phyloP scores from a whole-genome alignment of 192 early-diverging fungal genomes.

The Entomortierella lignicola region DNA sequence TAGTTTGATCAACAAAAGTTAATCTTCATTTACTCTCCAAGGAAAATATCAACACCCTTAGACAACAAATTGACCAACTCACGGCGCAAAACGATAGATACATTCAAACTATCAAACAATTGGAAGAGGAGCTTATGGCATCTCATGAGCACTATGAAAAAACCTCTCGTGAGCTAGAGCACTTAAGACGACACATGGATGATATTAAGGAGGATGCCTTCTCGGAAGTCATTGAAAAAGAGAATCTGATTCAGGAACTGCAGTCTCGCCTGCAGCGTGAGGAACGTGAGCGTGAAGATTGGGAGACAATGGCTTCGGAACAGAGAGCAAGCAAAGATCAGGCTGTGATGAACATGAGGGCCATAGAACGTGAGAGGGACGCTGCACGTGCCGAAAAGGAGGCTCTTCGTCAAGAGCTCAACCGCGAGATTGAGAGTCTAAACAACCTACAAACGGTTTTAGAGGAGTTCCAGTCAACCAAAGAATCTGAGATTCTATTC shows the following conservation, averaged over 20 bases:
- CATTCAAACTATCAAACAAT: conserved; percentile 64
- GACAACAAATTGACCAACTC: conserved; percentile 66
- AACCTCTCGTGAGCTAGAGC: conserved; percentile 60
- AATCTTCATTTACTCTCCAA: too few relatives aligned
- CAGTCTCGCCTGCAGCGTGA: conserved; percentile 65
- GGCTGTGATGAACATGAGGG: conserved; percentile 58
- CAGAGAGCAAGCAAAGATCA: conserved; percentile 64
- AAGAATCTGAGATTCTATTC: conserved; percentile 67
- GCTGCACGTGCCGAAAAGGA: conserved; percentile 60
- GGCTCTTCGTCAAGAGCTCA: conserved; percentile 58
- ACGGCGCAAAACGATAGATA: conserved; percentile 68
- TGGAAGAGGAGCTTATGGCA: conserved; percentile 59
- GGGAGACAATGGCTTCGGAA: conserved; percentile 69
- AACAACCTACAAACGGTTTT: conserved; percentile 88
- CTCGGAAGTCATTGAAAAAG: conserved; percentile 67
- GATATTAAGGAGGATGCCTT: conserved; percentile 69
- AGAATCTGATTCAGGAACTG: conserved; percentile 64
- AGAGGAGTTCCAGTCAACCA: conserved; percentile 87
- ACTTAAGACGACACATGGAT: conserved; percentile 68
- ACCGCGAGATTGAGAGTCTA: conserved; percentile 69
- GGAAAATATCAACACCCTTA: conserved; percentile 67
- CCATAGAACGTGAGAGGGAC: conserved; percentile 65
- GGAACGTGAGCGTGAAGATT: conserved; percentile 72
- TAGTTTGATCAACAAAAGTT: too few relatives aligned
- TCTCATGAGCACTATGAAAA: conserved; percentile 60